phyloP scores from a whole-genome alignment of 1,284 basidiomycete genomes.

The Sanguinoderma infundibulare region DNA sequence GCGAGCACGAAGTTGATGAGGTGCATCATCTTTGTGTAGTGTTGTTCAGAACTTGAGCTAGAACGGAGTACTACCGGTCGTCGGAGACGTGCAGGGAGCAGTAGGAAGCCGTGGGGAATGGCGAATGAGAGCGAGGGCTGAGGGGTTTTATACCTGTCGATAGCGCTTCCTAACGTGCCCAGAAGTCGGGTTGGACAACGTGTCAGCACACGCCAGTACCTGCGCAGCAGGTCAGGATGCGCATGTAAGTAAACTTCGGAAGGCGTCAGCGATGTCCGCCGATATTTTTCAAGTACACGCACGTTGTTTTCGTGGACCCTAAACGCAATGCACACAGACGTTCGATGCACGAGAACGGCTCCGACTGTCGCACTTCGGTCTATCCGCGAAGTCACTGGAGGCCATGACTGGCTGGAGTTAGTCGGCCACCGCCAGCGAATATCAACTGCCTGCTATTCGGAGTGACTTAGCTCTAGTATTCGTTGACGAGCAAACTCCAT shows the following conservation, averaged over 20 bases:
- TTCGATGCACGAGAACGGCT: too few relatives aligned
- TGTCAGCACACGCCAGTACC: not conserved
- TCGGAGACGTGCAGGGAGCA: too few relatives aligned
- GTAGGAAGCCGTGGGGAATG: not conserved
- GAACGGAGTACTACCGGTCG: not conserved
- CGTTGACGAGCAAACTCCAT: too few relatives aligned
- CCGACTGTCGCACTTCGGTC: too few relatives aligned
- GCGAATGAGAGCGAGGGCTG: not conserved
- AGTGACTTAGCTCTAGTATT: too few relatives aligned
- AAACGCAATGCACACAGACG: not conserved
- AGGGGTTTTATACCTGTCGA: not conserved
- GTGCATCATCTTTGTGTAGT: constrained; percentile 1
- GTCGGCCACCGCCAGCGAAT: too few relatives aligned
- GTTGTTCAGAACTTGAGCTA: not conserved
- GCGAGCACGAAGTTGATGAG: constrained; percentile 5
- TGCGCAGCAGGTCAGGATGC: not conserved
- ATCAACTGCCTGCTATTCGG: too few relatives aligned
- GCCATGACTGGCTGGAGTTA: too few relatives aligned
- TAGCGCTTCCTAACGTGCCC: not conserved
- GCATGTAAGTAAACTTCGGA: not conserved
- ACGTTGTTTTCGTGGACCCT: not conserved
- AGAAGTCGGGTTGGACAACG: not conserved
- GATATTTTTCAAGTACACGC: not conserved
- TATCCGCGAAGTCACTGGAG: too few relatives aligned
- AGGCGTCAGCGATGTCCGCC: not conserved